These are phyloP conservation scores for Phytophthora aleatoria DNA, from an alignment of 352 stramenopile species.

Conservation along the genomic window DNA sequence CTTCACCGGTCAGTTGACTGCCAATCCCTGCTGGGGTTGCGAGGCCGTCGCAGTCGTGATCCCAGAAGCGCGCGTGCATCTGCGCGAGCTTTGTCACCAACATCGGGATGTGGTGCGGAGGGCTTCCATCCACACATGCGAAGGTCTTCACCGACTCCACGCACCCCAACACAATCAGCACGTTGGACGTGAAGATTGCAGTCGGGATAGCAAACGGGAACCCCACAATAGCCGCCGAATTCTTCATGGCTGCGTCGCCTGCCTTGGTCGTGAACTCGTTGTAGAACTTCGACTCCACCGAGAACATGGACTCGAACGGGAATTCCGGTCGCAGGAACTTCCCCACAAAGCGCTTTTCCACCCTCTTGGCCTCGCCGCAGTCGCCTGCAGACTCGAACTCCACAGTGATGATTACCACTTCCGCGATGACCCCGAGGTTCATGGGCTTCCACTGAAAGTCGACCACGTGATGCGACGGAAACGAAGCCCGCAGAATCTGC, in stretches of 20 bases:
- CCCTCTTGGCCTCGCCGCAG: constrained; percentile 5
- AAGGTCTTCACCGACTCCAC: constrained; percentile 53
- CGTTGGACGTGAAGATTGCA: constrained; percentile 66
- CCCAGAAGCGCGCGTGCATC: constrained; percentile 70
- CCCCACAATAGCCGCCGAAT: constrained; percentile 17
- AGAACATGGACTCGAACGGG: constrained; percentile 83
- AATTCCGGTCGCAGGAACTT: constrained; percentile 84
- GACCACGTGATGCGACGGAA: constrained; percentile 33
- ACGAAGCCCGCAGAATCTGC: constrained; percentile 31
- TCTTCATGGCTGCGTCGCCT: constrained; percentile 24
- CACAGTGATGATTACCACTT: constrained; percentile 63
- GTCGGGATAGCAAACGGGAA: constrained; percentile 67
- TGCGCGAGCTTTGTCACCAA: constrained; percentile 62
- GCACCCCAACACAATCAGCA: constrained; percentile 75
- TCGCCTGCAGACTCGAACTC: constrained; percentile 27
- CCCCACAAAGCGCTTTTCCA: constrained; percentile 51
- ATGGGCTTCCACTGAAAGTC: constrained; percentile 67
- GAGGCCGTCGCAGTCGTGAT: constrained; percentile 47
- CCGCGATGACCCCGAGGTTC: constrained; percentile 80
- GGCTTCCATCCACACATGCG: constrained; percentile 72
- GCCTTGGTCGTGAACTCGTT: constrained; percentile 36
- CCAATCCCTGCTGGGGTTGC: constrained; percentile 67
- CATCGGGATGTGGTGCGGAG: constrained; percentile 40
- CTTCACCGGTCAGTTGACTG: constrained; percentile 59
- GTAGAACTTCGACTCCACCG: constrained; percentile 82